Base-by-base conservation (phyloP, 2,329 filamentous ascomycete species). In the Botrytis paeoniae region DNA sequence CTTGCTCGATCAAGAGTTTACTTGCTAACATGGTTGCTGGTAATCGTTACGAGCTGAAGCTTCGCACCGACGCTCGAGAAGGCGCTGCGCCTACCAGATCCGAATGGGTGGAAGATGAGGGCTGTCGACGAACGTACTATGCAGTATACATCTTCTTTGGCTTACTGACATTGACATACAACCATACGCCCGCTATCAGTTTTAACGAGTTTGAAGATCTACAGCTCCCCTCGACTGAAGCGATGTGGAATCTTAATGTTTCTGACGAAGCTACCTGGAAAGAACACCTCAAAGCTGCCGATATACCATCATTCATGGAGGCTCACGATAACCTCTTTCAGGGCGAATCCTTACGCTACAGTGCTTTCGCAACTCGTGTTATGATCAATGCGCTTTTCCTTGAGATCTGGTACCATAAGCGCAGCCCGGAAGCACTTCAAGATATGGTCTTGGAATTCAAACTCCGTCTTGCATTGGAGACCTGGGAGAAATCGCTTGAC, bases 121-220 rank as follows among this genome's bases (percentile, higher is more conserved):
- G 95, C 69, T 98, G 96, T 82, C 91, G 95, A 74, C 93, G 96
- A 75, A 98, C 96, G 1, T 99, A 98, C 84, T 99, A 97, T 80
- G 95, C 96, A 1, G 96, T 98, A 74, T 99, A 98, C 85, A 97
- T 98, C 83, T 98, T 98, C 88, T 98, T 98, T 80, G 96, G 96
- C 72, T 88, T 98, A 79, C 85, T 98, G 78, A 98, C 96, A 0
- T 83, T 99, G 83, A 97, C 95, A 0, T 99, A 97, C 87, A 98
- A 98, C 82, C 96, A 98, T 83, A 98, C 95, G 1, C 96, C 96
- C 20, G 95, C 95, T 45, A 98, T 99, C 85, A 95, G 93, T 83
- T 98, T 98, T 86, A 97, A 98, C 82, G 96, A 98, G 82, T 97
- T 99, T 76, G 96, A 98, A 81, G 93, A 95, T 72, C 84, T 98